Conservation (phyloP, 2,329 filamentous ascomycete species). For the Beauveria sp. region DNA sequence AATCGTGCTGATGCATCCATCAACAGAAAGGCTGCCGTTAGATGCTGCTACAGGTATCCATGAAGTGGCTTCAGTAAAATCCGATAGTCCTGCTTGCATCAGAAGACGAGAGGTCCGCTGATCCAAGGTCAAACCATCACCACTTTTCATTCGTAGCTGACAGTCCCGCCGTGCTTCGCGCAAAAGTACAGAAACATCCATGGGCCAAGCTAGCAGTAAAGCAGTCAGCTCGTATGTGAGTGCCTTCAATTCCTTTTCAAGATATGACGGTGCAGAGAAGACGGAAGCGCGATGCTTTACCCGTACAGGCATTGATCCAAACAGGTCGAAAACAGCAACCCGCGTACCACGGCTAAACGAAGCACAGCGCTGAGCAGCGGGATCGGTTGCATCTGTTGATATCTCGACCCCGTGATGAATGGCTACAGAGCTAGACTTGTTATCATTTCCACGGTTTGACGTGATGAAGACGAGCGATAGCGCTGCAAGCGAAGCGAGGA, state of each 20-base stretch:
- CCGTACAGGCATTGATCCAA: conserved; percentile 84
- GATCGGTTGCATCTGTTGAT: conserved; percentile 54
- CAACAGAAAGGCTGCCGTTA: conserved; percentile 52
- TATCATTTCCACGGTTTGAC: conserved; percentile 57
- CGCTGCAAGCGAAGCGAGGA: conserved; percentile 68
- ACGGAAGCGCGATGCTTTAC: conserved; percentile 67
- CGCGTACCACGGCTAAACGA: conserved; percentile 62
- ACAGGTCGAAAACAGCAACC: conserved; percentile 70
- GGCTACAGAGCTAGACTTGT: conserved; percentile 56
- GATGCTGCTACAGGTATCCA: conserved; percentile 70
- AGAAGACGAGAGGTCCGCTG: conserved; percentile 43
- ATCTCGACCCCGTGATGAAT: conserved; percentile 64
- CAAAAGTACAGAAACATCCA: conserved; percentile 48
- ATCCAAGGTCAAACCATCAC: conserved; percentile 16
- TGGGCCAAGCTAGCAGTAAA: conserved; percentile 63
- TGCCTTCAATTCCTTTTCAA: conserved; percentile 57
- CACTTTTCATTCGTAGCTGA: conserved; percentile 29
- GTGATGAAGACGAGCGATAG: conserved; percentile 71
- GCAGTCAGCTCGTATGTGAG: conserved; percentile 53
- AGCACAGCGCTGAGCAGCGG: conserved; percentile 47
- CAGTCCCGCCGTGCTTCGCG: conserved; percentile 38
- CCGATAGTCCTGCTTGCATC: conserved; percentile 56
- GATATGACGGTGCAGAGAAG: conserved; percentile 38
- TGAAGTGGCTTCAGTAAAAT: conserved; percentile 39
- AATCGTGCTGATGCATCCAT: conserved; percentile 61